Conservation (phyloP, 2,329 filamentous ascomycete species). For the Pleomassaria siparia region DNA sequence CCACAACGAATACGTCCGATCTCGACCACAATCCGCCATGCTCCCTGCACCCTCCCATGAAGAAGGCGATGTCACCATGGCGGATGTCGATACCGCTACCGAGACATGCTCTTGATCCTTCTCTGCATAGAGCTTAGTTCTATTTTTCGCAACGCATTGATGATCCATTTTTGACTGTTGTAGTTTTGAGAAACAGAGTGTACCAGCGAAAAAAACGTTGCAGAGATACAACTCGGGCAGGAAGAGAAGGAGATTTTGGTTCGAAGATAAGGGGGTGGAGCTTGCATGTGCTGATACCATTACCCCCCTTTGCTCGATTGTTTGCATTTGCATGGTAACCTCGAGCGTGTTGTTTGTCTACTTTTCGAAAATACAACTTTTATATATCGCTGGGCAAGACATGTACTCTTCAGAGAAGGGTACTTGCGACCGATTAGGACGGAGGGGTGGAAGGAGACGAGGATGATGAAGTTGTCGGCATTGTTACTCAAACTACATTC, state of each 20-base stretch:
- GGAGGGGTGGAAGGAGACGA: background rate
- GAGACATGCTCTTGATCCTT: constrained; percentile 12
- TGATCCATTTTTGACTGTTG: constrained; percentile 1
- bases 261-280: background rate
- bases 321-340: background rate
- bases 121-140: background rate
- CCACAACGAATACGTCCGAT: constrained; percentile 33
- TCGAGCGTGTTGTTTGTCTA: background rate
- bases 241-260: background rate
- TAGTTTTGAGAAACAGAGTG: background rate
- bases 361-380: background rate
- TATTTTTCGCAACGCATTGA: background rate
- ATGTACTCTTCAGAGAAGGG: background rate
- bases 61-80: constrained; percentile 35
- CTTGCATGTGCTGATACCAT: background rate
- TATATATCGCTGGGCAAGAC: background rate
- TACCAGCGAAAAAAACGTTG: background rate
- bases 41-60: constrained; percentile 22
- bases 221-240: background rate
- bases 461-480: background rate
- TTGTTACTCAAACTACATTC: background rate
- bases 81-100: constrained; percentile 21
- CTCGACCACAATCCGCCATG: constrained; percentile 34
- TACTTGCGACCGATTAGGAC: background rate
- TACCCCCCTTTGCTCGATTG: constrained; percentile 1